Evolutionary conservation across 2,329 filamentous ascomycete species (phyloP).

Genomic region (Emericellopsis cladophorae): DNA sequence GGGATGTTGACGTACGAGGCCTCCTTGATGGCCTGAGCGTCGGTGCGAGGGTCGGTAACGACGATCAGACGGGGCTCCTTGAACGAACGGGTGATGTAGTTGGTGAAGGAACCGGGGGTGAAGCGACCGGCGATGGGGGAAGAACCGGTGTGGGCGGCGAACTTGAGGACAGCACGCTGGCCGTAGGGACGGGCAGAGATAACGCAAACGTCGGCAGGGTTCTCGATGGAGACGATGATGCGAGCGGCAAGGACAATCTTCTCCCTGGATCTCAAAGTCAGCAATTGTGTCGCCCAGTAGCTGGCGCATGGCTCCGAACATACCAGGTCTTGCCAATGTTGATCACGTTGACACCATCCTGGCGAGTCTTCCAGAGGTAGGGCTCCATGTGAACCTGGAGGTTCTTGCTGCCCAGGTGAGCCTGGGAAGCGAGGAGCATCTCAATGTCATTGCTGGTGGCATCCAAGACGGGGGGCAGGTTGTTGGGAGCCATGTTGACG

Average conservation of each 20-base stretch:
- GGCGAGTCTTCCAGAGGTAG: conserved; percentile 99
- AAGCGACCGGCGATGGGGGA: conserved; percentile 98
- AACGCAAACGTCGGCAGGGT: conserved; percentile 97
- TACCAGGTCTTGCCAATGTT: conserved; percentile 99
- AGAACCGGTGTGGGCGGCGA: conserved; percentile 95
- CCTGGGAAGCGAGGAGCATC: conserved; percentile 95
- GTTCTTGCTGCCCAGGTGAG: conserved; percentile 98
- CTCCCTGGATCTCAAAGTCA: conserved; percentile 53
- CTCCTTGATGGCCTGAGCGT: conserved; percentile 99
- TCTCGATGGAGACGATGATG: conserved; percentile 98
- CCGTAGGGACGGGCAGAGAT: conserved; percentile 99
- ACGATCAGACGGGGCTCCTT: conserved; percentile 99
- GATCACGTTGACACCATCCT: conserved; percentile 95
- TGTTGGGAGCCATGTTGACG: conserved; percentile 85
- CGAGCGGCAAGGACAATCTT: conserved; percentile 98
- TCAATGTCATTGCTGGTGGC: conserved; percentile 97
- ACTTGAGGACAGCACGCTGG: conserved; percentile 99
- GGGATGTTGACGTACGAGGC: conserved; percentile 99
- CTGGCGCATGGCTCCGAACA: conserved; percentile 16
- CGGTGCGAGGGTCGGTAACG: conserved; percentile 98
- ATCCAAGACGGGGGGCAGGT: conserved; percentile 92
- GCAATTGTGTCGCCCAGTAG: conserved; percentile 6
- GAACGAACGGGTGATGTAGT: conserved; percentile 99
- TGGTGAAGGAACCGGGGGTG: conserved; percentile 99
- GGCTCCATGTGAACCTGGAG: conserved; percentile 98